Base-by-base conservation (phyloP, 805 yeast genomes). In the Saccharomycopsis javanensis region DNA sequence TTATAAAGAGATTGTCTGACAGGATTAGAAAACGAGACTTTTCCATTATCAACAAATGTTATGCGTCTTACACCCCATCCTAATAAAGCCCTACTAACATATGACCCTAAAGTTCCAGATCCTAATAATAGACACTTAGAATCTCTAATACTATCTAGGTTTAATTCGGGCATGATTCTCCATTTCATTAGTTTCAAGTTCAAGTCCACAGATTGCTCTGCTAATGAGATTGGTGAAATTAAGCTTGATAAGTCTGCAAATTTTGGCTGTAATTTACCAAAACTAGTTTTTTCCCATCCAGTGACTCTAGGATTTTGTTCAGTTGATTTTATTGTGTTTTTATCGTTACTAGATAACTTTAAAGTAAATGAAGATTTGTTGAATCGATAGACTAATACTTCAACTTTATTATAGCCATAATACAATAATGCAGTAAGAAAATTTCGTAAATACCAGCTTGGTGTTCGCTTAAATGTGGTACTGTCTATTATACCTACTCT, bases 31-130 rank as follows among this genome's bases (percentile, higher is more conserved):
- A 83, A 89, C 3, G 97, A 89, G 0, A 95, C 89, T 25, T 79
- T 74, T 2, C 97, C 96, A 68, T 81, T 88, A 68, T 94, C 99
- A 2, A 94, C 92, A 69, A 94, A 83, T 0, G 97, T 86, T 18
- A 94, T 84, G 35, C 81, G 75, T 51, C 88, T 73, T 0, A 91
- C 91, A 3, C 99, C 99, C 99, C 99, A 94, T 0, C 96, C 98
- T 68, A 94, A 68, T 30, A 94, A 71, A 0, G 87, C 85, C 56
- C 99, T 75, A 0, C 95, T 79, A 5, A 94, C 92, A 65, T 92
- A 92, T 59, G 95, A 85, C 0, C 99, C 99, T 6, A 95, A 75
- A 2, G 99, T 94, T 5, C 99, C 99, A 0, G 98, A 87, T 0
- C 99, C 99, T n/a, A 94, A 75, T 15, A 94, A 72, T 48, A 94